Percentiles rank a stretch among this genome's conserved stretches.
Conservation (phyloP, 495 filamentous ascomycete genomes). For the Xylaria nigripes region DNA sequence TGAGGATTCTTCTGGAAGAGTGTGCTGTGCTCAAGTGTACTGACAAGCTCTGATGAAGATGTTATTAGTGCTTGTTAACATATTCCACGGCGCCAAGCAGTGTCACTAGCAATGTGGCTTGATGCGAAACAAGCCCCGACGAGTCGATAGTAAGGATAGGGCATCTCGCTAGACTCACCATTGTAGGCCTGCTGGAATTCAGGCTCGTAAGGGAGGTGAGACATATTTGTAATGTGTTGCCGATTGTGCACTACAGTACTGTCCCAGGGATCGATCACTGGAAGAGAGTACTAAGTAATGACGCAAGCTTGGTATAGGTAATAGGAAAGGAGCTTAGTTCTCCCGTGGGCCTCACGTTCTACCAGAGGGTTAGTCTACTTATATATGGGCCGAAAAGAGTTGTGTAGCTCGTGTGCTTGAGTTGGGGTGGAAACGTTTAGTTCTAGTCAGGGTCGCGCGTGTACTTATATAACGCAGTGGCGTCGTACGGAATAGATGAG, state of each 20-base stretch:
- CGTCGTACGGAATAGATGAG: neutral
- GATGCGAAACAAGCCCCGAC: too few species aligned
- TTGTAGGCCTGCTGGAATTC: slow-evolving; percentile 99
- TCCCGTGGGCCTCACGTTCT: neutral
- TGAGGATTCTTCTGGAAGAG: slow-evolving; percentile 92
- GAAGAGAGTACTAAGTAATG: neutral
- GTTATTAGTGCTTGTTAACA: neutral
- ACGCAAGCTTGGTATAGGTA: neutral
- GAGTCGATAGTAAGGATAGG: neutral
- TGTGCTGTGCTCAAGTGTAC: slow-evolving; percentile 84
- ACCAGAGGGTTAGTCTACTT: neutral
- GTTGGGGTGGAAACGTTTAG: neutral
- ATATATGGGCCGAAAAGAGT: neutral
- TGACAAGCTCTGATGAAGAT: slow-evolving; percentile 64
- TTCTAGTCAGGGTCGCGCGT: neutral
- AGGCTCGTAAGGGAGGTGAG: slow-evolving; percentile 78
- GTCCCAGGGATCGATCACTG: neutral
- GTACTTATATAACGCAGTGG: neutral
- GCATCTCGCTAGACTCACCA: slow-evolving; percentile 46
- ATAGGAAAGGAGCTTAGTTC: neutral
- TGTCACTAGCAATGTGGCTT: neutral
- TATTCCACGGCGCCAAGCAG: neutral
- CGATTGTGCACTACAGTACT: neutral
- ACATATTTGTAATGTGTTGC: slow-evolving; percentile 51
- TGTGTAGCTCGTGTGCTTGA: neutral